Conservation (phyloP, 306 rosid genomes). For the Castanopsis chinensis region DNA sequence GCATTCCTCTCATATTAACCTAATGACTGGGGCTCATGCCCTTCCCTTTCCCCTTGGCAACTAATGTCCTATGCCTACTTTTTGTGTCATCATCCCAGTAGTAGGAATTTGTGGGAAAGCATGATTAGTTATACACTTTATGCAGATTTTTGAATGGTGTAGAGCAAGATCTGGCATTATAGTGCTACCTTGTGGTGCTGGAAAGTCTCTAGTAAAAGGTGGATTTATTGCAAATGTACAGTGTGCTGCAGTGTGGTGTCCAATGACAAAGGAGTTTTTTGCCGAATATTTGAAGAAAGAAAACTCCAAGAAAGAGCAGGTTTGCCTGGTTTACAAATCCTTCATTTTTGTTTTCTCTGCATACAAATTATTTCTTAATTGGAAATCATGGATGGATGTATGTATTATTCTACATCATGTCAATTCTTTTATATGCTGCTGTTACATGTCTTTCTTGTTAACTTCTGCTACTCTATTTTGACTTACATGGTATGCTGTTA, state of each 20-base stretch:
- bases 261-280: slow-evolving; percentile 96
- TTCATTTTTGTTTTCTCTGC: slow-evolving; percentile 14
- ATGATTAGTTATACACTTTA: not conserved
- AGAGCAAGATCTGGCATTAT: slow-evolving; percentile 98
- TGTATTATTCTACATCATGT: not conserved
- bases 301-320: slow-evolving; percentile 95
- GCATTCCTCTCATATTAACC: too few relatives aligned
- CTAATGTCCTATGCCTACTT: too few relatives aligned
- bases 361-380: not conserved
- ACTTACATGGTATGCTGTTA: not conserved
- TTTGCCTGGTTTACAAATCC: slow-evolving; percentile 25
- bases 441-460: not conserved
- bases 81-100: too few relatives aligned
- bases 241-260: slow-evolving; percentile 99
- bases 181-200: slow-evolving; percentile 97
- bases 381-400: not conserved
- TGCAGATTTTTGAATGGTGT: not conserved
- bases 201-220: slow-evolving; percentile 91
- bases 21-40: too few relatives aligned
- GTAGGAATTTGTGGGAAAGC: too few relatives aligned
- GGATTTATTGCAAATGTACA: slow-evolving; percentile 98
- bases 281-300: slow-evolving; percentile 89
- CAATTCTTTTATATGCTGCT: not conserved
- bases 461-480: not conserved
- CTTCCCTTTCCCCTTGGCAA: too few relatives aligned